These are phyloP conservation scores for Nicotiana rustica DNA, from an alignment of 305 asterid genomes.

Conservation along the genomic window DNA sequence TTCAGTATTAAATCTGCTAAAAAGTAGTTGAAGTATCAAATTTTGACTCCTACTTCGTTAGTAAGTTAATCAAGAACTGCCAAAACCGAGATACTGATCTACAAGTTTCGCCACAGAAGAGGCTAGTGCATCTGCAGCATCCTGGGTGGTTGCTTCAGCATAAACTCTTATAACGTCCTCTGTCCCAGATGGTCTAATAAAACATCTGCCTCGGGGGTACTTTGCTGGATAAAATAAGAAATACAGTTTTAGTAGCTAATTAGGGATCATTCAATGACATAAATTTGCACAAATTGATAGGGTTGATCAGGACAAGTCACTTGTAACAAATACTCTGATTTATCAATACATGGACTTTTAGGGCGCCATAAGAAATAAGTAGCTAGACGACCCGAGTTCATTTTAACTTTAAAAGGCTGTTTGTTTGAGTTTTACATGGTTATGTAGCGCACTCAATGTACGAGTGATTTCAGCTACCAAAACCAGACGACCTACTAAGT, in stretches of 20 bases:
- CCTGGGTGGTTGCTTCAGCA: constrained; percentile 85
- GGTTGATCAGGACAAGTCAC: constrained; percentile 5
- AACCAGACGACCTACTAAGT: neutral
- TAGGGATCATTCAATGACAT: too few relatives aligned
- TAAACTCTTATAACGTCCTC: constrained; percentile 94
- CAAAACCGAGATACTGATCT: constrained; percentile 63
- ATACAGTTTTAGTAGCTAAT: neutral
- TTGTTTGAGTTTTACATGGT: neutral
- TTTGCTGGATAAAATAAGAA: constrained; percentile 56
- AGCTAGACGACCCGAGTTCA: neutral
- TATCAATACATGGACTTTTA: neutral
- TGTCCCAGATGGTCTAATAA: constrained; percentile 90
- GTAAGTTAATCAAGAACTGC: constrained; percentile 31
- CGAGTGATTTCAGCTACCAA: neutral
- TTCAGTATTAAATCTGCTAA: neutral
- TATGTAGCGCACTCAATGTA: neutral
- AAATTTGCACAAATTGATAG: neutral
- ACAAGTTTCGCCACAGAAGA: constrained; percentile 71
- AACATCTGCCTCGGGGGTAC: constrained; percentile 76
- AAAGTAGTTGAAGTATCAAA: neutral
- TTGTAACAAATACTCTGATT: neutral
- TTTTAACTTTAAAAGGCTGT: neutral
- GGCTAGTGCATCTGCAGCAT: constrained; percentile 74
- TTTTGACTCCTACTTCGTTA: neutral
- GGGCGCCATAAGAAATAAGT: neutral